Conservation (phyloP, 208 protist species). For the Endotrypanum monterogeii region DNA sequence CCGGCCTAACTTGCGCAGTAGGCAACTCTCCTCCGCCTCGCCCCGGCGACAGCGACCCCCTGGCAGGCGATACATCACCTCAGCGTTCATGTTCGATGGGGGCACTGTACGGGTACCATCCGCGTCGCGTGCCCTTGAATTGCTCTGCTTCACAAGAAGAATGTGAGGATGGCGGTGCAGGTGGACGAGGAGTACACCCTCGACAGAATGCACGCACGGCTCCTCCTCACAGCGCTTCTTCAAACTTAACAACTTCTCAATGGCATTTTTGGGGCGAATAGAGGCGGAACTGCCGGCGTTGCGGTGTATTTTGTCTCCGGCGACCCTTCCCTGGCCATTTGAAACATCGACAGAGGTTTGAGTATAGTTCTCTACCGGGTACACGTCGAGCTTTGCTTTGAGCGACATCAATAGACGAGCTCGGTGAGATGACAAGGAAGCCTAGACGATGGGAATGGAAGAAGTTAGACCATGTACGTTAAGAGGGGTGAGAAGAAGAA, state of each 20-base stretch:
- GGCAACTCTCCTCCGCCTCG: slow-evolving; percentile 68
- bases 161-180: slow-evolving; percentile 94
- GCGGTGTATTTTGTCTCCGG: slow-evolving; percentile 25
- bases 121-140: slow-evolving; percentile 15
- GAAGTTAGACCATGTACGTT: neutral
- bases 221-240: slow-evolving; percentile 83
- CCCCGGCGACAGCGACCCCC: slow-evolving; percentile 76
- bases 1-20: slow-evolving; percentile 77
- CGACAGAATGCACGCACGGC: slow-evolving; percentile 84
- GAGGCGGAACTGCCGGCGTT: slow-evolving; percentile 5
- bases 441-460: neutral
- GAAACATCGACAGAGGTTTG: slow-evolving; percentile 32
- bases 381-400: slow-evolving; percentile 83
- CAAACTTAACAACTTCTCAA: slow-evolving; percentile 84
- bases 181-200: slow-evolving; percentile 92
- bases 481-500: no score
- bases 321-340: slow-evolving; percentile 28
- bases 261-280: slow-evolving; percentile 56
- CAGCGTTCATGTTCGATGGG: slow-evolving; percentile 38
- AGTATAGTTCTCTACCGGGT: slow-evolving; percentile 76
- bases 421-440: neutral
- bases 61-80: slow-evolving; percentile 66
- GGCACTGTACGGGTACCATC: slow-evolving; percentile 32
- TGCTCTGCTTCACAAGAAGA: slow-evolving; percentile 74
- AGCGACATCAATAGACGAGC: slow-evolving; percentile 39